Conservation (phyloP, 768 basidiomycete genomes). For the Mycena kentingensis region DNA sequence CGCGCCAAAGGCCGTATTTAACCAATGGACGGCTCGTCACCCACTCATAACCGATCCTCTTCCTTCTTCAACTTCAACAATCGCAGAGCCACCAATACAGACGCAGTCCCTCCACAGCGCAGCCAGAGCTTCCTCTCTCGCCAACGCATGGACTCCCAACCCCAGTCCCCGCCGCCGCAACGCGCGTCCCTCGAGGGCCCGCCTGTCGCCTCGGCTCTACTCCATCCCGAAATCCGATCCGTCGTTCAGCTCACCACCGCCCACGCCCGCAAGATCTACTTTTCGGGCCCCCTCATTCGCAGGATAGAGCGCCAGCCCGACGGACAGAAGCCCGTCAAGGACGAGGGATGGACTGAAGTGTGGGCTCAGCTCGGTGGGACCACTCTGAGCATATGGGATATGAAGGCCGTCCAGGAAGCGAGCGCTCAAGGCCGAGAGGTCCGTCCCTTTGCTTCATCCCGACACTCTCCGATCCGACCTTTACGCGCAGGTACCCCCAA, state of each 20-base stretch:
- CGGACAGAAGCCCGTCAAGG: constrained; percentile 66
- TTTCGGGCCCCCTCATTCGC: constrained; percentile 80
- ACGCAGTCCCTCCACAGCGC: constrained; percentile 3
- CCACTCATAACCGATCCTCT: constrained; percentile 18
- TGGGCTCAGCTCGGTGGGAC: constrained; percentile 92
- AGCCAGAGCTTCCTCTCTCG: constrained; percentile 11
- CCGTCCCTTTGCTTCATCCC: too few species aligned
- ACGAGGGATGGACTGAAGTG: constrained; percentile 81
- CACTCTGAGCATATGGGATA: constrained; percentile 89
- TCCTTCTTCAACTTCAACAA: constrained; percentile 25
- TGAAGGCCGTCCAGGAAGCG: constrained; percentile 84
- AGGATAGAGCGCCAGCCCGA: constrained; percentile 77
- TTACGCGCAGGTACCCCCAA: constrained; percentile 83
- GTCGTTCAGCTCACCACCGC: constrained; percentile 72
- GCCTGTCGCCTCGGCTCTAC: constrained; percentile 39
- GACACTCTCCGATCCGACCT: too few species aligned
- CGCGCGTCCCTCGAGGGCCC: constrained; percentile 25
- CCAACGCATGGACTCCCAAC: constrained; percentile 18
- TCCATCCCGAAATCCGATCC: constrained; percentile 84
- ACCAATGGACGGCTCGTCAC: constrained; percentile 19
- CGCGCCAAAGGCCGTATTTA: constrained; percentile 4
- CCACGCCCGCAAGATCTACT: constrained; percentile 85
- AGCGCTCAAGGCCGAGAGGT: constrained; percentile 74
- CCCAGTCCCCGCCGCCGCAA: constrained; percentile 24
- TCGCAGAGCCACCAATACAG: constrained; percentile 2